Base-by-base conservation (phyloP, 768 basidiomycete genomes). In the Chalciporus sphaerocephalus region DNA sequence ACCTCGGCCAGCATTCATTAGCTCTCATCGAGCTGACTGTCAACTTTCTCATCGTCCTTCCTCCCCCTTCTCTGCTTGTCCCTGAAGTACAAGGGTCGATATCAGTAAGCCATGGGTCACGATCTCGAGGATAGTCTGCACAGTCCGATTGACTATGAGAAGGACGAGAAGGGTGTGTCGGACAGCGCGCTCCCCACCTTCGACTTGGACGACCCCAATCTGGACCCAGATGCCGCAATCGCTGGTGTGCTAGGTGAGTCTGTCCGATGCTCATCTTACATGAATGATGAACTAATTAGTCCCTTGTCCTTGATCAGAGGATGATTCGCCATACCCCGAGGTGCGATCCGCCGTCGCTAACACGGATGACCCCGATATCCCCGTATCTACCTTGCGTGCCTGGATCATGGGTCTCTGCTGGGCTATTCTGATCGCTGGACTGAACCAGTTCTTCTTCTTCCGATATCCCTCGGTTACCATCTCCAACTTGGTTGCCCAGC, bases 251-350 rank as follows among this genome's bases (percentile, higher is more conserved):
- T 55, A 7, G 64, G 64, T 65, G 10, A 40, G 41, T 5, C 10
- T 33, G 4, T 3, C 23, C n/a, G 4, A n/a, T 15, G 3, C 3
- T 22, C 11, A 27, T 21, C 11, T 13, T 8, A 17, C 12, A 36
- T 16, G 24, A 22, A 2, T 7, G 3, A 71, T 65, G 56, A 15
- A 47, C 8, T 30, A 11, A 12, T 4, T 34, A 15, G 22, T 6
- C 43, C 5, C 12, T 3, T 12, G 4, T n/a, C 15, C n/a, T n/a
- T 25, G 10, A 6, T 32, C 50, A 71, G 76, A 76, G 58, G 85
- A 90, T 52, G 89, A 91, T 60, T 89, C 87, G 3, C 89, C 89
- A 4, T 92, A 92, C 59, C 86, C 85, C 6, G 89, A 92, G 61
- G 87, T 88, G 11, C 79, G 86, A 36, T 80, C 83, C 7, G 85